Evolutionary conservation across 768 basidiomycete species (phyloP).

Genomic region (Lactifluus volemus): DNA sequence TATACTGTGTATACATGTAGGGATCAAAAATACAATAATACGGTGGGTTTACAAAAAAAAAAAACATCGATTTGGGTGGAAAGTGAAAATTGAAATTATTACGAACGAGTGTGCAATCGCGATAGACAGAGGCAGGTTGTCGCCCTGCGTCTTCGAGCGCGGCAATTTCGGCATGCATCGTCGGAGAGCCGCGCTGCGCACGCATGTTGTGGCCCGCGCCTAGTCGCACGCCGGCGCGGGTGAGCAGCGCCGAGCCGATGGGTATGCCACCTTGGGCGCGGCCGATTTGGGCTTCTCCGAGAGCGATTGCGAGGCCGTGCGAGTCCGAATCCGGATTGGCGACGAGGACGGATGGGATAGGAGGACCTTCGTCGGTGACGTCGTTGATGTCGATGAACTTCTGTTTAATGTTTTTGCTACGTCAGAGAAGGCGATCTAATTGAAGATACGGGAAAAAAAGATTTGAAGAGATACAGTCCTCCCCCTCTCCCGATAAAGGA

Average conservation of each 20-base stretch:
- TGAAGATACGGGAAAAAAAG: not conserved
- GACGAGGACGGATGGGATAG: not conserved
- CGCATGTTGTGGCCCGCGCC: conserved; percentile 39
- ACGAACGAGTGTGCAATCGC: conserved; percentile 39
- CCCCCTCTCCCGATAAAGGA: not conserved
- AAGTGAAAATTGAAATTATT: too few species aligned
- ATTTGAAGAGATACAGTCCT: not conserved
- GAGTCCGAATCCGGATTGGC: conserved; percentile 13
- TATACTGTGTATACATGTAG: conserved; percentile 24
- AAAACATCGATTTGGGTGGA: too few species aligned
- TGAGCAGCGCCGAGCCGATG: conserved; percentile 46
- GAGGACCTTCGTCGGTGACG: not conserved
- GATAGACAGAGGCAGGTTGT: conserved; percentile 36
- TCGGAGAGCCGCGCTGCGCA: conserved; percentile 36
- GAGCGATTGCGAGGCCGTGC: conserved; percentile 28
- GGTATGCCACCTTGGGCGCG: conserved; percentile 50
- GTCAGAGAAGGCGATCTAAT: not conserved
- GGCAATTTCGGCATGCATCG: conserved; percentile 40
- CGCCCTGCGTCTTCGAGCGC: conserved; percentile 48
- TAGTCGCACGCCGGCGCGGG: conserved; percentile 22
- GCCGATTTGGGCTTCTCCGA: conserved; percentile 38
- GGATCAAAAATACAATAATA: too few species aligned
- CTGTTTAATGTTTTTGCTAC: not conserved
- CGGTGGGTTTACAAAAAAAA: too few species aligned
- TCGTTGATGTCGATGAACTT: not conserved